Evolutionary conservation across 202 grass and related monocot species (phyloP).

Genomic region (Brachypodium distachyon): DNA sequence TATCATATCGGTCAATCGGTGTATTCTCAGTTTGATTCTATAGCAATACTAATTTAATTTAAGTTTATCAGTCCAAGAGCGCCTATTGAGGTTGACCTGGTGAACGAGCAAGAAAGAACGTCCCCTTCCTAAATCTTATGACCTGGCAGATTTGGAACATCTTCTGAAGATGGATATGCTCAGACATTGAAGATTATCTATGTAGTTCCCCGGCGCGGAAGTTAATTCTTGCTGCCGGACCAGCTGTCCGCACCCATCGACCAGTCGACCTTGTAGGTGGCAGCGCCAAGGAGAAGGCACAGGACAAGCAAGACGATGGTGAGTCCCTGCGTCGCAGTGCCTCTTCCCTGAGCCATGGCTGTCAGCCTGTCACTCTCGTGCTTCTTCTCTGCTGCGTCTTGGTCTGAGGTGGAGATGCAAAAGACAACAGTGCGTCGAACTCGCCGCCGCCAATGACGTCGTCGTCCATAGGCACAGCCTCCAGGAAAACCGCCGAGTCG

Average conservation of each 20-base stretch:
- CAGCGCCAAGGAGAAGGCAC: conserved; percentile 42
- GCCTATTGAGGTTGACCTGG: conserved; percentile 95
- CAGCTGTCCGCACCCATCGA: conserved; percentile 18
- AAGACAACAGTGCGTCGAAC: no score
- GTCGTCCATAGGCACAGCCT: no score
- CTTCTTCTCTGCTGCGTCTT: background rate
- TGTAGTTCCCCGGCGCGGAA: no score
- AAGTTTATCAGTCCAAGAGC: conserved; percentile 87
- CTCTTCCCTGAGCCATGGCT: conserved; percentile 69
- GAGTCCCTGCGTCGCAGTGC: conserved; percentile 41
- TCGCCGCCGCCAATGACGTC: no score
- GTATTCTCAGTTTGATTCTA: conserved; percentile 96
- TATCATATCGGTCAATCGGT: conserved; percentile 93
- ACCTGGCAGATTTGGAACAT: conserved; percentile 83
- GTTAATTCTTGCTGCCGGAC: no score
- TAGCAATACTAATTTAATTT: conserved; percentile 96
- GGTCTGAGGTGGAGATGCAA: background rate
- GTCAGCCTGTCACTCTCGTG: background rate
- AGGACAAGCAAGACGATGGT: conserved; percentile 13
- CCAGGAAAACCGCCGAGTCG: no score
- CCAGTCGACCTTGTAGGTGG: conserved; percentile 59
- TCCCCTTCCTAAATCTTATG: conserved; percentile 74
- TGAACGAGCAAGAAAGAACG: conserved; percentile 99
- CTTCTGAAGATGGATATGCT: conserved; percentile 78
- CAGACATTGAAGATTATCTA: conserved; percentile 70